Base-by-base conservation (phyloP, 1,284 basidiomycete species). In the Anthracocystis walkeri region DNA sequence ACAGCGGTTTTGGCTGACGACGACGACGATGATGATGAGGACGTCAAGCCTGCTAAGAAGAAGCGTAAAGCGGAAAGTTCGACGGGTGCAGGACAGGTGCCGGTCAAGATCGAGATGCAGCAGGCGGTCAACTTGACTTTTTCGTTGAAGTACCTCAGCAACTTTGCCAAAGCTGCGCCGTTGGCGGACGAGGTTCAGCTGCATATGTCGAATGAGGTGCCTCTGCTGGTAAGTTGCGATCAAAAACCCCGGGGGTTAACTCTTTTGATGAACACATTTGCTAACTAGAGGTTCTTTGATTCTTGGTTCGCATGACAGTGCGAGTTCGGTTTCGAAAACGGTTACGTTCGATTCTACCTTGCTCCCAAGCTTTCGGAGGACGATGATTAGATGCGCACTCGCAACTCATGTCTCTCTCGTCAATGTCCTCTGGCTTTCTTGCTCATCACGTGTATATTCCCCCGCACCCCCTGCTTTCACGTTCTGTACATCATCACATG, bases 101-200 rank as follows among this genome's bases (percentile, higher is more conserved):
- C 83, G 46, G 82, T 85, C 31, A 69, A 75, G 49, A 83, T 84
- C 59, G 68, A 80, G 42, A 76, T 86, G 49, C 69, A 80, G 45
- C 91, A 93, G 86, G 91, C 93, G 78, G 96, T 99, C 76, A 91
- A 91, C 44, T 88, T 99, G 61, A 98, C 95, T 2, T 99, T 99
- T 88, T 94, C 93, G 40, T 89, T 98, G 83, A 98, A 99, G 87
- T 99, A 99, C 87, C 90, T 99, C 31, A 90, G 92, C 86, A 97
- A 97, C 88, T 99, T 99, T 86, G 91, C 94, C 67, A 99, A 98
- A 89, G 94, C 93, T 71, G 89, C 92, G 0, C 89, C 91, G 20
- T 87, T 99, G 41, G 90, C 91, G 16, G 89, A 89, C 72, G 89
- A 88, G 27, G 93, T 95, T 41, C 89, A 81, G 57, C 78, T 86